Evolutionary conservation across 768 basidiomycete species (phyloP).

Genomic region (Pulveroboletus sp.): DNA sequence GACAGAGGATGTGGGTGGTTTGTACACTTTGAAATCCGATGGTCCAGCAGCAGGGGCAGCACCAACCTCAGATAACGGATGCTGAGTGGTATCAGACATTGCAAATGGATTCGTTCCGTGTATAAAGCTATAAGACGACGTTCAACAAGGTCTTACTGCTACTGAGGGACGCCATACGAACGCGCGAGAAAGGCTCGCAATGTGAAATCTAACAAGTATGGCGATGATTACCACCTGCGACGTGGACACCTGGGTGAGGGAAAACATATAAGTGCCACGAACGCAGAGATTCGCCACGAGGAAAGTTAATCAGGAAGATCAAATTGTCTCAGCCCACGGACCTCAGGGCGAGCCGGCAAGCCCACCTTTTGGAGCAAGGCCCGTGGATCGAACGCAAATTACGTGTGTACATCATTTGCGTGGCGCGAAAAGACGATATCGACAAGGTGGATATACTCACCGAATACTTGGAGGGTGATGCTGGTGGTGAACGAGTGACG

Average conservation of each 20-base stretch:
- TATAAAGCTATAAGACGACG: conserved; percentile 11
- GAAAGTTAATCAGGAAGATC: conserved; percentile 41
- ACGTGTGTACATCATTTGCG: conserved; percentile 57
- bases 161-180: conserved; percentile 12
- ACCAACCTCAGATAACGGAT: neutral
- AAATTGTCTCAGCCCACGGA: conserved; percentile 66
- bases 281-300: neutral
- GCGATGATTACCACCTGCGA: neutral
- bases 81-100: conserved; percentile 25
- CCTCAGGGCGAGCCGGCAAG: conserved; percentile 74
- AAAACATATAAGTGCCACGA: conserved; percentile 5
- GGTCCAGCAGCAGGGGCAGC: conserved; percentile 3
- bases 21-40: conserved; percentile 47
- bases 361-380: conserved; percentile 66
- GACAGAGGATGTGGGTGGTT: conserved; percentile 34
- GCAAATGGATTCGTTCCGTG: conserved; percentile 9
- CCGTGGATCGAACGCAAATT: conserved; percentile 86
- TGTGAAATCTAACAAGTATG: conserved; percentile 2
- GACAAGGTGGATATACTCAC: conserved; percentile 12
- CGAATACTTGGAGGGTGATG: neutral
- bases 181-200: neutral
- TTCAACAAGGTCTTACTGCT: conserved; percentile 14
- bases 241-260: neutral
- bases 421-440: conserved; percentile 9
- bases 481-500: neutral